Evolutionary conservation across 2,329 filamentous ascomycete genomes (phyloP).

Genomic region (Hymenoscyphus repandus): DNA sequence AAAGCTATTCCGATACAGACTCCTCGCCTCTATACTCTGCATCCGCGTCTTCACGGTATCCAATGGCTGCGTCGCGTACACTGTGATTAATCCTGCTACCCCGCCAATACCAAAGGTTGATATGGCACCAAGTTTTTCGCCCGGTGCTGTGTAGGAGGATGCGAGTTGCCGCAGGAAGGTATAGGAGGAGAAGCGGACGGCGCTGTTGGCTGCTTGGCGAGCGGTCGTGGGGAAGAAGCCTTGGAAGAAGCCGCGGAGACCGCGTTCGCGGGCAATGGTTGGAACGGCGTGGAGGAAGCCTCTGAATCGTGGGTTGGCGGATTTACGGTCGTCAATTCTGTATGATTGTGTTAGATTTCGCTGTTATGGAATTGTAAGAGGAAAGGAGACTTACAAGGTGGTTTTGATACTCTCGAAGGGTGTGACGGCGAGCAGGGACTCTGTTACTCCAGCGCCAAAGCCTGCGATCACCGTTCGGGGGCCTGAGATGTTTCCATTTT

Average conservation of each 20-base stretch:
- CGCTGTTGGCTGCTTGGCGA: constrained; percentile 89
- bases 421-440: constrained; percentile 88
- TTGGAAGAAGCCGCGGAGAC: constrained; percentile 90
- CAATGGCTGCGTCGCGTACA: constrained; percentile 69
- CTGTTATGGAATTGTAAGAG: neutral
- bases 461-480: constrained; percentile 88
- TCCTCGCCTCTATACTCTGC: constrained; percentile 87
- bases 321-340: constrained; percentile 92
- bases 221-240: constrained; percentile 94
- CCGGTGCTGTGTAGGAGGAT: constrained; percentile 85
- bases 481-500: constrained; percentile 81
- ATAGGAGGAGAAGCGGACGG: constrained; percentile 85
- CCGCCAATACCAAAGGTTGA: constrained; percentile 91
- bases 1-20: constrained; percentile 80
- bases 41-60: constrained; percentile 97
- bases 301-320: constrained; percentile 74
- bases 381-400: constrained; percentile 54
- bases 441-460: constrained; percentile 90
- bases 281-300: constrained; percentile 88
- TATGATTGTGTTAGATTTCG: neutral
- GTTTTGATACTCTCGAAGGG: constrained; percentile 99
- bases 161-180: constrained; percentile 87
- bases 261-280: constrained; percentile 83
- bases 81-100: constrained; percentile 83
- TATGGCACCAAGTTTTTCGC: constrained; percentile 84